Conservation (phyloP, 2,329 filamentous ascomycete species). For the Monilinia polystroma region DNA sequence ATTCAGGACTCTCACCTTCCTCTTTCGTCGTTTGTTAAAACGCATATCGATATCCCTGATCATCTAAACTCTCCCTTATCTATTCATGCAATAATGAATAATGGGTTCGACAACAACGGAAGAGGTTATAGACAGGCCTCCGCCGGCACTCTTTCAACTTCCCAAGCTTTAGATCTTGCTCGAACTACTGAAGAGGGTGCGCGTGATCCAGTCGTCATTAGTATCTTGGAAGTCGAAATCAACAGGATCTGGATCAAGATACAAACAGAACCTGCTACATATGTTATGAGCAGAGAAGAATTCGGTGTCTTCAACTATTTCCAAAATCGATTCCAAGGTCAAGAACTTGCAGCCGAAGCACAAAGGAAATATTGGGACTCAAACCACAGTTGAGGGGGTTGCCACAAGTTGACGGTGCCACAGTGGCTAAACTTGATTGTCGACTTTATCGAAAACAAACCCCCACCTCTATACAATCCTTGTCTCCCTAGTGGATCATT, state of each 20-base stretch:
- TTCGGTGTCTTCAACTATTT: constrained; percentile 88
- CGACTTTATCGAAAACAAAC: neutral
- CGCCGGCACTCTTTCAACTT: constrained; percentile 44
- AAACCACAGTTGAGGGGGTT: constrained; percentile 6
- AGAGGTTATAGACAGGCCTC: constrained; percentile 24
- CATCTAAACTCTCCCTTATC: constrained; percentile 24
- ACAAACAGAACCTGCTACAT: constrained; percentile 61
- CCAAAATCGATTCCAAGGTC: constrained; percentile 61
- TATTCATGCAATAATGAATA: constrained; percentile 30
- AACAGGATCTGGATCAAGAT: constrained; percentile 67
- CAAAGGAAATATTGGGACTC: constrained; percentile 55
- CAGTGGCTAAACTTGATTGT: constrained; percentile 15
- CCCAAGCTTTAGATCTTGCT: constrained; percentile 71
- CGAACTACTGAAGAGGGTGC: constrained; percentile 68
- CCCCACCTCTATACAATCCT: constrained; percentile 1
- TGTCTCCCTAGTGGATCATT: neutral
- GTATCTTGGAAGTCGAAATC: constrained; percentile 65
- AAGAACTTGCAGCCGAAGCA: constrained; percentile 49
- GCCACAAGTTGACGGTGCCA: constrained; percentile 4
- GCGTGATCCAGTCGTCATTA: constrained; percentile 60
- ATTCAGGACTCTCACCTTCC: constrained; percentile 31
- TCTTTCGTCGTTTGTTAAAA: constrained; percentile 26
- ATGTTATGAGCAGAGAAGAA: constrained; percentile 73
- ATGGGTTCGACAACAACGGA: constrained; percentile 25
- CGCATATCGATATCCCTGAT: constrained; percentile 24